Conservation (phyloP, 495 filamentous ascomycete genomes). For the Jackrogersella multiformis region DNA sequence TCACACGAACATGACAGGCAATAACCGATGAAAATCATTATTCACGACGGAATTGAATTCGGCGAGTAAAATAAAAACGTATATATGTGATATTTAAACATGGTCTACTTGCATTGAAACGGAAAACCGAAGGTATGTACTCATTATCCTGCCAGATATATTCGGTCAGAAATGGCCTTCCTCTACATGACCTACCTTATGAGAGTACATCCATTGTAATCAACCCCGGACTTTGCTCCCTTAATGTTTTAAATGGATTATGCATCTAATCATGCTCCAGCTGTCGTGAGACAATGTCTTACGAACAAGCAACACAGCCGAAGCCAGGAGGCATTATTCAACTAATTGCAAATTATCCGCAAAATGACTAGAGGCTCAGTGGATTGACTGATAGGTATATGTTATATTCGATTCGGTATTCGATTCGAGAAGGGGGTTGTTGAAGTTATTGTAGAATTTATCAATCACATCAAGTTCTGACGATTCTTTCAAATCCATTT, state of each 20-base stretch:
- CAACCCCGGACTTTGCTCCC: slow-evolving; percentile 29
- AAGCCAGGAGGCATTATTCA: slow-evolving; percentile 7
- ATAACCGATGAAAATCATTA: background rate
- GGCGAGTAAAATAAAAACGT: background rate
- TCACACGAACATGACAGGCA: background rate
- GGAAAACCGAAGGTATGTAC: background rate
- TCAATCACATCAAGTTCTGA: background rate
- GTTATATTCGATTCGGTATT: no score
- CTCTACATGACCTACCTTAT: slow-evolving; percentile 3
- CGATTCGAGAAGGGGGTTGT: background rate
- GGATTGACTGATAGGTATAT: background rate
- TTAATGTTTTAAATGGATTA: slow-evolving; percentile 9
- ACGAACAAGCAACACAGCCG: slow-evolving; percentile 20
- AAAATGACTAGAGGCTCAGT: no score
- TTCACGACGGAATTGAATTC: background rate
- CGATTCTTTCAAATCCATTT: background rate
- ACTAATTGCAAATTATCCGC: slow-evolving; percentile 4
- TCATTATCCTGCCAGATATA: background rate
- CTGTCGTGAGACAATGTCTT: slow-evolving; percentile 35
- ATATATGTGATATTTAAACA: background rate
- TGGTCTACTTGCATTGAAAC: background rate
- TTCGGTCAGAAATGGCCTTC: background rate
- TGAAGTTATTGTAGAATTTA: background rate
- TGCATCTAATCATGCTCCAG: slow-evolving; percentile 16
- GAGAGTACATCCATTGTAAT: background rate